phyloP scores from a whole-genome alignment of 2,329 filamentous ascomycete species.

The Fusarium heterosporum region DNA sequence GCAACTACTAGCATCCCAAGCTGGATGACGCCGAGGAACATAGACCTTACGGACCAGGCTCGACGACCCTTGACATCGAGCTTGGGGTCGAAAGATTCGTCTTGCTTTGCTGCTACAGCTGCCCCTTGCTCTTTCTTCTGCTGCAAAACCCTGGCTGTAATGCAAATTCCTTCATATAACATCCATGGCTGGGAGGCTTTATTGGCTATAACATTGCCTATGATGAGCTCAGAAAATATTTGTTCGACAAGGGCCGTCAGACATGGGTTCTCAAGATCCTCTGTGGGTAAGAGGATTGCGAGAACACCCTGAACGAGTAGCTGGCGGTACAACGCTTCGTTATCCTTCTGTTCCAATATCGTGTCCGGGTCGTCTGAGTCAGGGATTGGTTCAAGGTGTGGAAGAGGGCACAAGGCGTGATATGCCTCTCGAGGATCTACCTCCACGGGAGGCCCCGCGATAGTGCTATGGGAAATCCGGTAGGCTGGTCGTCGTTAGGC shows the following conservation, averaged over 20 bases:
- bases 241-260: constrained; percentile 86
- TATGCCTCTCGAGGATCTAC: constrained; percentile 77
- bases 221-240: constrained; percentile 88
- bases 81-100: constrained; percentile 19
- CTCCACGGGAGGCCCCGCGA: constrained; percentile 68
- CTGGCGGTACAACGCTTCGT: constrained; percentile 87
- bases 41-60: constrained; percentile 56
- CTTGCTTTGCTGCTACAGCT: constrained; percentile 28
- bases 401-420: constrained; percentile 84
- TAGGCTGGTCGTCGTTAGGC: constrained; percentile 68
- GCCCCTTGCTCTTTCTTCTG: constrained; percentile 47
- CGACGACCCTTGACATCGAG: constrained; percentile 31
- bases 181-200: constrained; percentile 90
- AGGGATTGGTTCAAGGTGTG: constrained; percentile 82
- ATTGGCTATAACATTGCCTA: constrained; percentile 83
- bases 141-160: constrained; percentile 64
- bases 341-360: constrained; percentile 73
- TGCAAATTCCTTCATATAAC: constrained; percentile 85
- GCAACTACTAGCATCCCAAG: constrained; percentile 67
- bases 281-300: constrained; percentile 86
- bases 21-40: constrained; percentile 70
- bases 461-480: constrained; percentile 72
- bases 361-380: constrained; percentile 62
- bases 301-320: constrained; percentile 86
- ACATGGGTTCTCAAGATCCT: constrained; percentile 90